These are phyloP conservation scores for Knoxia roxburghii DNA, from an alignment of 257 asterid genomes.

Conservation along the genomic window DNA sequence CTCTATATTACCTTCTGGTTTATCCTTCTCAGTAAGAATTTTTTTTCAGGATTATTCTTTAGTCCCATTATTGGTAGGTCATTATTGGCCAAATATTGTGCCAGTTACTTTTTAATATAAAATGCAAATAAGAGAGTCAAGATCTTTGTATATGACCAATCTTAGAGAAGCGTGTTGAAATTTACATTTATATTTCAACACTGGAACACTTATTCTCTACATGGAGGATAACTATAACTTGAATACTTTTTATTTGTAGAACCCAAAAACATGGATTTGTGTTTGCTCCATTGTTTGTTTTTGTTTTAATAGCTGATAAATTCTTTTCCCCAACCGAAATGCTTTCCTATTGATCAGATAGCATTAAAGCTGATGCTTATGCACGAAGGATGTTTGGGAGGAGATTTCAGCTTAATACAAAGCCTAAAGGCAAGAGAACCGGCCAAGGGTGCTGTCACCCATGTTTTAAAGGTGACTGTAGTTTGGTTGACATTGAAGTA, in stretches of 20 bases:
- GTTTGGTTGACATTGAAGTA: not conserved
- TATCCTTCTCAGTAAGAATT: too few species aligned
- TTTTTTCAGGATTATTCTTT: not conserved
- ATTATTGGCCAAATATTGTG: not conserved
- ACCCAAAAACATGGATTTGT: not conserved
- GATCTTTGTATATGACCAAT: not conserved
- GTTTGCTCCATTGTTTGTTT: not conserved
- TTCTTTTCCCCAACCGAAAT: not conserved
- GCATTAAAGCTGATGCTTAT: conserved; percentile 58
- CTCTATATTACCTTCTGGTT: not conserved
- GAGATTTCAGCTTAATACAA: conserved; percentile 45
- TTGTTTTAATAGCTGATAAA: not conserved
- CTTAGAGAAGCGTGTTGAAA: not conserved
- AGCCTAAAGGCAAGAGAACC: conserved; percentile 36
- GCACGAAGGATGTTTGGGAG: conserved; percentile 66
- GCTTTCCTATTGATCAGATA: conserved; percentile 26
- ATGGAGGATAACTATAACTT: not conserved
- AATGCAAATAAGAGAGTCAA: not conserved
- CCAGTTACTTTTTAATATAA: not conserved
- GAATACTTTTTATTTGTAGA: not conserved
- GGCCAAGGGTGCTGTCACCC: conserved; percentile 27
- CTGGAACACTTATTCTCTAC: not conserved
- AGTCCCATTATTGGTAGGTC: not conserved
- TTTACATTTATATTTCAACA: not conserved
- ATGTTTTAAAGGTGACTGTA: conserved; percentile 34